Base-by-base conservation (phyloP, 2,329 filamentous ascomycete species). In the Epichloe coenophiala region DNA sequence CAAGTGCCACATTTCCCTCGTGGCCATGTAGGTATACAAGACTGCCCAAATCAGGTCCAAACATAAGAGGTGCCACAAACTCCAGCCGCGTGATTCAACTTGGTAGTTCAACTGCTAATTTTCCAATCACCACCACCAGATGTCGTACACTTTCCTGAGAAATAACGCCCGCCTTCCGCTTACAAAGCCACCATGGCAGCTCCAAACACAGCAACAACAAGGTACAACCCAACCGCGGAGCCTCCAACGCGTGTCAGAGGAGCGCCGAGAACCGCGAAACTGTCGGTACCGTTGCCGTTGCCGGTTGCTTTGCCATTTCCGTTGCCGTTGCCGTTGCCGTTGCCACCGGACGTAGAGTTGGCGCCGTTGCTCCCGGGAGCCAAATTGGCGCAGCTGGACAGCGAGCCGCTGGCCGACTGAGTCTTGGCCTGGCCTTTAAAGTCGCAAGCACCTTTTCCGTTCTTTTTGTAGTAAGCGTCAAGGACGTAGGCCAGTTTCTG, bases 401-500 rank as follows among this genome's bases (percentile, higher is more conserved):
- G 68, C 13, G 75, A 68, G 36, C 71, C 69, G 45, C 68, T 60
- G 45, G 72, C 64, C 53, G 72, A 64, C 65, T 76, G 75, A 50
- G 76, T 70, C 52, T 71, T 70, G 46, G 83, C 86, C 59, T 80
- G 71, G 59, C 86, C 84, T 52, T 76, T 71, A 68, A 90, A 90
- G 72, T 81, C 73, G 65, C 87, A 94, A 35, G 70, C 63, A 47
- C 69, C 67, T 54, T 72, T 72, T 58, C 74, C 70, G 61, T 82
- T 73, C 57, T 65, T 67, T 58, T 73, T 63, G 72, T 85, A 87
- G 75, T 90, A 91, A 59, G 78, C 69, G 71, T 90, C 80, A 57
- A 90, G 77, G 46, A 81, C 84, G 64, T 78, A 89, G 52, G 78
- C 79, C 40, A 94, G 78, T 75, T 89, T 79, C 68, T 87, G 75